Base-by-base conservation (phyloP, 2,329 filamentous ascomycete genomes). In the Paracoccidioides brasiliensis region DNA sequence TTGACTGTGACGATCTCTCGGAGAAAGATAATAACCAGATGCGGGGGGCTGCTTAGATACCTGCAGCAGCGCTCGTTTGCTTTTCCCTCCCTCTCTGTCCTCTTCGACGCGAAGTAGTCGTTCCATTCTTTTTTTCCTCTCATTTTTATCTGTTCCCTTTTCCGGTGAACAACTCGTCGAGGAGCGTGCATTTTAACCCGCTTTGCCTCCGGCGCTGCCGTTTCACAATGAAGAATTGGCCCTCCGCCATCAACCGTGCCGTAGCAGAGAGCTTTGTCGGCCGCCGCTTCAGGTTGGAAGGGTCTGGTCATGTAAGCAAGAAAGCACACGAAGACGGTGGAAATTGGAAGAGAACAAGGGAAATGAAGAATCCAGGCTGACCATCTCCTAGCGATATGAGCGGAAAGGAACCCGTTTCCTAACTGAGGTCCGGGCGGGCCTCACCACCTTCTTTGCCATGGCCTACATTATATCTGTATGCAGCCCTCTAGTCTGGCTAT, bases 401-500 rank as follows among this genome's bases (percentile, higher is more conserved):
- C 82, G 87, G 54, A 85, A 87, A 66, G 84, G 84, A 28, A 85
- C 87, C 37, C 78, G 79, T 63, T 94, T 94, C 74, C 82, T 88
- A 64, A 94, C 88, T 51, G 89, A 95, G 72, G 76, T 94, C 54
- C 84, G 89, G 59, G 89, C 86, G 57, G 89, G 89, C 50, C 73
- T 94, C 41, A 87, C 88, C 32, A 90, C 86, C 2, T 87, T 87
- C 66, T 83, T 85, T 55, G 86, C 85, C 3, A 89, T 90, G 87
- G 85, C 86, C 12, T 91, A 90, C 67, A 89, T 90, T 72, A 86
- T 87, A 67, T 80, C 80, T 62, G 78, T 79, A 72, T 84, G 84
- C 28, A 52, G 3, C 10, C 33, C 14, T 42, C 22, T 37, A 33
- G 7, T 30, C 35, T 38, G 22, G 22, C 22, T 22, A 1, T 22